These are phyloP conservation scores for Ophiosphaerella narmari DNA, from an alignment of 2,329 filamentous ascomycete genomes.

Conservation along the genomic window DNA sequence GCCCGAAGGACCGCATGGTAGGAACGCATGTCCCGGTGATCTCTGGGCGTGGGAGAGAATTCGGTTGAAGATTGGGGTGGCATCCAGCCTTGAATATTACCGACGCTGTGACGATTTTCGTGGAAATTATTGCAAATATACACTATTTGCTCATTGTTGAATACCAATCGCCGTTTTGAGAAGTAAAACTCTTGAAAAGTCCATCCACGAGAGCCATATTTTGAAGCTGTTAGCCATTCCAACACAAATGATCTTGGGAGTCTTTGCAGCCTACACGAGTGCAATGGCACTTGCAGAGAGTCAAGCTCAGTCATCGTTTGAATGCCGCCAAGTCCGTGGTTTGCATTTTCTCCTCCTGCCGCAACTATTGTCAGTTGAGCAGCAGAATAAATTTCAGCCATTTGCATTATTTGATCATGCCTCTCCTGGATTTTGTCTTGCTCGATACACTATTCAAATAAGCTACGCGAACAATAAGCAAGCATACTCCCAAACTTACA, in stretches of 20 bases:
- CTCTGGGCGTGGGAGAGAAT: not conserved
- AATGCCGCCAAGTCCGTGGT: constrained; percentile 6
- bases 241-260: not conserved
- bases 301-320: not conserved
- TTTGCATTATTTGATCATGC: constrained; percentile 6
- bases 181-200: constrained; percentile 7
- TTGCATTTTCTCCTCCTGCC: constrained; percentile 17
- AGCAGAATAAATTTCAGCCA: constrained; percentile 11
- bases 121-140: not conserved
- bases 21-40: not conserved
- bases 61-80: too few relatives aligned
- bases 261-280: not conserved
- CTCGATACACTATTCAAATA: constrained; percentile 1
- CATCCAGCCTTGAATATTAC: too few relatives aligned
- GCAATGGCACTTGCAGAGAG: not conserved
- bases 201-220: constrained; percentile 3
- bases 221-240: not conserved
- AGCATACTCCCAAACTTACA: not conserved
- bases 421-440: not conserved
- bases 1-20: not conserved
- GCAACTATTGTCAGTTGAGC: constrained; percentile 17
- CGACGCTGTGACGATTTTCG: too few relatives aligned
- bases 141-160: not conserved
- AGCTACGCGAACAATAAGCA: not conserved
- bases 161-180: constrained; percentile 1